Percentiles rank a stretch among this genome's conserved stretches.
These are phyloP conservation scores for Crucihimalaya himalaica DNA, from an alignment of 345 rosid genomes.

Conservation along the genomic window DNA sequence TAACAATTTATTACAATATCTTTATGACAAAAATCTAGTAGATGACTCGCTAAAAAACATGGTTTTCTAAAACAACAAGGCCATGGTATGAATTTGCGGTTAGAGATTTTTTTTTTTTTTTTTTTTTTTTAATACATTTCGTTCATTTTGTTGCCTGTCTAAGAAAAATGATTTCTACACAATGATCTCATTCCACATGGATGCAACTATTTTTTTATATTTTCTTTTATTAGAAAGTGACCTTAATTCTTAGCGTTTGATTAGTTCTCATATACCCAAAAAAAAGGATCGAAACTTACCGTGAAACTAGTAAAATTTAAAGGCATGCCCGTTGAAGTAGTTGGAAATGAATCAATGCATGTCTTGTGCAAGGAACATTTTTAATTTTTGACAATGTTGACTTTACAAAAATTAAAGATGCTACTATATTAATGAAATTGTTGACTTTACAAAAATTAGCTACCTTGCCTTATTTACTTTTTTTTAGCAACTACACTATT, in stretches of 20 bases:
- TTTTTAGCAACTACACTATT: background rate
- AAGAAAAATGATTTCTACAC: background rate
- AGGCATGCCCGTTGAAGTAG: conserved; percentile 34
- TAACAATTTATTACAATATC: background rate
- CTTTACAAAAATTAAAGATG: too few relatives aligned
- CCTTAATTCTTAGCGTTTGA: background rate
- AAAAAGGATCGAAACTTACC: conserved; percentile 2
- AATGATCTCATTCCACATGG: background rate
- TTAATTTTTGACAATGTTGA: too few relatives aligned
- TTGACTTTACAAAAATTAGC: conserved; percentile 27
- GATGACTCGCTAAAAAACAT: too few relatives aligned
- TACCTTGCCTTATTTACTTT: background rate
- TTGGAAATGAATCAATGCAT: conserved; percentile 35
- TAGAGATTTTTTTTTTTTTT: background rate
- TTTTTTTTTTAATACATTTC: background rate
- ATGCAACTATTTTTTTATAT: background rate
- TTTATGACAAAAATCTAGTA: background rate
- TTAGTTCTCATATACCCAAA: background rate
- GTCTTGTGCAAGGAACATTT: conserved; percentile 19
- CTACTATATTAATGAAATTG: conserved; percentile 10
- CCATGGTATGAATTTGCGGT: background rate
- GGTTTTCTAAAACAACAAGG: too few relatives aligned
- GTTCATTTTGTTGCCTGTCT: background rate
- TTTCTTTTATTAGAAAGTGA: conserved; percentile 3
- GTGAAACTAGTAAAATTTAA: conserved; percentile 7